phyloP scores from a whole-genome alignment of 805 yeast genomes.

The Sugiyamaella floridensis region DNA sequence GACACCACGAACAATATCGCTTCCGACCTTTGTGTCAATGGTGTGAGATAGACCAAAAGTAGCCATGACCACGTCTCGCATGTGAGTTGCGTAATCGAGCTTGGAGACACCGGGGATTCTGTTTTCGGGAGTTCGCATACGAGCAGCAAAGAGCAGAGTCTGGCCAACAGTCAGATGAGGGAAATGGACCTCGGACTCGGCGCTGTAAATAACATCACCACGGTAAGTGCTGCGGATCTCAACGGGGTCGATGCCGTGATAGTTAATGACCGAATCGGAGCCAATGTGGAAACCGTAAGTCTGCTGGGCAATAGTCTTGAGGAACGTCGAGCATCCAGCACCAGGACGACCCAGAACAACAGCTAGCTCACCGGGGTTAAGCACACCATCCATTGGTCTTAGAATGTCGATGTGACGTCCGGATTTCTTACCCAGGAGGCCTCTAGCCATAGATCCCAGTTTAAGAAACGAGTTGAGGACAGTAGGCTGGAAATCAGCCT shows the following conservation, averaged over 20 bases:
- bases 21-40: slow-evolving; percentile 37
- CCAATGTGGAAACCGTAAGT: slow-evolving; percentile 51
- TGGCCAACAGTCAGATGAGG: slow-evolving; percentile 58
- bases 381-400: slow-evolving; percentile 47
- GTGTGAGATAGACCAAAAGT: slow-evolving; percentile 39
- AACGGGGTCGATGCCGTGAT: slow-evolving; percentile 37
- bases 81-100: slow-evolving; percentile 41
- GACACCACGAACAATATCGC: slow-evolving; percentile 49
- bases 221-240: slow-evolving; percentile 44
- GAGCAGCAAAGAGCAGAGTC: slow-evolving; percentile 50
- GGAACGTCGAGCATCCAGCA: slow-evolving; percentile 58
- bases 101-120: slow-evolving; percentile 47
- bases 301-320: slow-evolving; percentile 46
- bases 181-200: slow-evolving; percentile 58
- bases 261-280: slow-evolving; percentile 40
- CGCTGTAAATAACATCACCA: slow-evolving; percentile 59
- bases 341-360: slow-evolving; percentile 80
- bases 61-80: slow-evolving; percentile 46
- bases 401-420: slow-evolving; percentile 32
- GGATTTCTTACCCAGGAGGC: slow-evolving; percentile 34
- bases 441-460: slow-evolving; percentile 12
- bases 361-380: slow-evolving; percentile 59
- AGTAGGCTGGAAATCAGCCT: slow-evolving; percentile 62
- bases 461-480: slow-evolving; percentile 38
- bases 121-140: slow-evolving; percentile 49